Conservation (phyloP, 192 early-diverging fungal species). For the Coemansia sp. region DNA sequence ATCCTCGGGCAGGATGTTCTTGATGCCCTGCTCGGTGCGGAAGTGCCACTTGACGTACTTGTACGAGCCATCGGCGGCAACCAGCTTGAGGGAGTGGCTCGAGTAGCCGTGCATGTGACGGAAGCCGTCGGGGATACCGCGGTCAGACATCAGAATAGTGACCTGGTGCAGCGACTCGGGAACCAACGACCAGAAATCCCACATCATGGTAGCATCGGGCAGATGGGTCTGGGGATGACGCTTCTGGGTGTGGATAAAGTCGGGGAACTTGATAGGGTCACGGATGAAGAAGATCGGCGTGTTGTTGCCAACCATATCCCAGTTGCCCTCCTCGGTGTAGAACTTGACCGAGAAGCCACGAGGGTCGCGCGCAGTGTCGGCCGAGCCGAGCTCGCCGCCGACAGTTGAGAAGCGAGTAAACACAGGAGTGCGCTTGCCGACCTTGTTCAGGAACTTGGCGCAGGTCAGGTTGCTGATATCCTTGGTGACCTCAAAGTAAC, state of each 20-base stretch:
- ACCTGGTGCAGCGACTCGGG: conserved; percentile 82
- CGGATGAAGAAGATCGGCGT: conserved; percentile 84
- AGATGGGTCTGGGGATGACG: conserved; percentile 77
- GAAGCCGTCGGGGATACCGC: conserved; percentile 77
- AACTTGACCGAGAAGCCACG: conserved; percentile 84
- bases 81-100: conserved; percentile 75
- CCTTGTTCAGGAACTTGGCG: conserved; percentile 70
- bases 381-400: conserved; percentile 71
- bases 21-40: conserved; percentile 77
- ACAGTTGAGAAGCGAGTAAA: conserved; percentile 84
- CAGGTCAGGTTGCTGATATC: conserved; percentile 70
- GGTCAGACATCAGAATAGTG: conserved; percentile 81
- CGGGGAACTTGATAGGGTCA: conserved; percentile 79
- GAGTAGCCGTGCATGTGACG: conserved; percentile 85
- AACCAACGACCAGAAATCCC: conserved; percentile 78
- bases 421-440: conserved; percentile 78
- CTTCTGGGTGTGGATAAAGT: conserved; percentile 85
- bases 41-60: conserved; percentile 88
- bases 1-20: conserved; percentile 67
- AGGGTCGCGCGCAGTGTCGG: conserved; percentile 78
- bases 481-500: conserved; percentile 78
- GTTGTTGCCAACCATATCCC: conserved; percentile 88
- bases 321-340: conserved; percentile 87
- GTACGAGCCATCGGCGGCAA: conserved; percentile 67
- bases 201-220: conserved; percentile 68